Evolutionary conservation across 805 yeast genomes (phyloP), one percentile per base, ranked within the genome.

Genomic region (Teunomyces kruisii): DNA sequence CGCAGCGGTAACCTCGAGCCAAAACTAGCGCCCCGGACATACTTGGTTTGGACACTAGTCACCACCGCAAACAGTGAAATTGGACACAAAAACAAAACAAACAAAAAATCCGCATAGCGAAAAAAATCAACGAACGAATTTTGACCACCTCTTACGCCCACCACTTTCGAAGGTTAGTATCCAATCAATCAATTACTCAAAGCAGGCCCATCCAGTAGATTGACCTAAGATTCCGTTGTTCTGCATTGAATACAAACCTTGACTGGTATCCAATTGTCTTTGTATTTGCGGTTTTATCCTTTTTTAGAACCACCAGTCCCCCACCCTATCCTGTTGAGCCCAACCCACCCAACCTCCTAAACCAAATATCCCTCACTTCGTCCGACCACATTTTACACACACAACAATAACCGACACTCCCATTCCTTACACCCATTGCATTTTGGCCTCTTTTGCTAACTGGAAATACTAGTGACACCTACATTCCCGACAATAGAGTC

Each of bases 101-200:
- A 35, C 24, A 19, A 35, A 35, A 35, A 35, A 35, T 35, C 38
- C 38, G 28, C 28, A 19, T 22, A 22, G 14, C 28, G n/a, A 22
- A 35, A 26, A 35, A 35, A 35, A 35, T 35, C 38, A 35, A 35
- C 38, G 38, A 35, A 35, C 38, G 38, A 35, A 35, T 22, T 35
- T 35, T 35, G n/a, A 24, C 17, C 38, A 24, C n/a, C 22, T 14
- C 38, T 24, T 22, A 35, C 38, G 38, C 38, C 38, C 38, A 35
- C 38, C 38, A 17, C 38, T 35, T 35, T 35, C 38, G 38, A 14
- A 35, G 38, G 22, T 12, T n/a, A 22, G 10, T 16, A 17, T 19
- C 26, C 38, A 17, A 9, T 9, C 26, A 22, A 35, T 35, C 38
- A 35, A 35, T 35, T 35, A 35, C 38, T 24, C 28, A n/a, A n/a